Percentiles rank a stretch among this genome's conserved stretches.
Evolutionary conservation across 305 asterid genomes (phyloP).

Genomic region (Plantago coronopus): DNA sequence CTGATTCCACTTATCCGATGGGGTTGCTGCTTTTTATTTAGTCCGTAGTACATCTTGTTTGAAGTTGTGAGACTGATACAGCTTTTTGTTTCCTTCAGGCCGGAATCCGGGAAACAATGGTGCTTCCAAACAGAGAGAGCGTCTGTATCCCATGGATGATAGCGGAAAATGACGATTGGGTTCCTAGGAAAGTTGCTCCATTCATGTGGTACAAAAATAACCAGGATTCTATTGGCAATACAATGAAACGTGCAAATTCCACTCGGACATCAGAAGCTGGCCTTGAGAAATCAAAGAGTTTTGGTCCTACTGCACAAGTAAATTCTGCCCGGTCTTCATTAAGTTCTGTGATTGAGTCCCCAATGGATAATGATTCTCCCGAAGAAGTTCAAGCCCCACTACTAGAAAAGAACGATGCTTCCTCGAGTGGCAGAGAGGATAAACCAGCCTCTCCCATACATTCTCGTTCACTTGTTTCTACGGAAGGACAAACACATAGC

Average conservation of each 20-base stretch:
- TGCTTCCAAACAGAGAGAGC: slow-evolving; percentile 77
- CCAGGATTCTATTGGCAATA: slow-evolving; percentile 43
- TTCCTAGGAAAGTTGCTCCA: slow-evolving; percentile 68
- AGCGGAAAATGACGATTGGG: slow-evolving; percentile 90
- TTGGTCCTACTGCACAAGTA: slow-evolving; percentile 22
- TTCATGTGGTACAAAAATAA: slow-evolving; percentile 56
- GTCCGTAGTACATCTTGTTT: slow-evolving; percentile 5
- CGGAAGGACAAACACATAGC: slow-evolving; percentile 34
- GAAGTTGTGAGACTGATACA: slow-evolving; percentile 18
- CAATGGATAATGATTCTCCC: slow-evolving; percentile 21
- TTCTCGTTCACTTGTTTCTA: slow-evolving; percentile 34
- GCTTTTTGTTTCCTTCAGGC: slow-evolving; percentile 48
- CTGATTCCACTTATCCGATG: slow-evolving; percentile 4
- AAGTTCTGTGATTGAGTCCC: slow-evolving; percentile 27
- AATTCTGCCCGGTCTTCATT: slow-evolving; percentile 29
- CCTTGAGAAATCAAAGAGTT: slow-evolving; percentile 28
- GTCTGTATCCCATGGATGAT: slow-evolving; percentile 74
- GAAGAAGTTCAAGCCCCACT: slow-evolving; percentile 48
- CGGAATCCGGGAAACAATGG: slow-evolving; percentile 77
- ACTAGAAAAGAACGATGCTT: slow-evolving; percentile 35
- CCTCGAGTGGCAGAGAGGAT: slow-evolving; percentile 30
- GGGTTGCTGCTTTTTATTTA: slow-evolving; percentile 13
- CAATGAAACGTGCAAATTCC: slow-evolving; percentile 43
- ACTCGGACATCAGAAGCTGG: slow-evolving; percentile 27
- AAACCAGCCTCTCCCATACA: slow-evolving; percentile 16